Percentiles rank a stretch among this genome's conserved stretches.
phyloP scores from a whole-genome alignment of 805 yeast genomes.

The Candida sanyiensis region DNA sequence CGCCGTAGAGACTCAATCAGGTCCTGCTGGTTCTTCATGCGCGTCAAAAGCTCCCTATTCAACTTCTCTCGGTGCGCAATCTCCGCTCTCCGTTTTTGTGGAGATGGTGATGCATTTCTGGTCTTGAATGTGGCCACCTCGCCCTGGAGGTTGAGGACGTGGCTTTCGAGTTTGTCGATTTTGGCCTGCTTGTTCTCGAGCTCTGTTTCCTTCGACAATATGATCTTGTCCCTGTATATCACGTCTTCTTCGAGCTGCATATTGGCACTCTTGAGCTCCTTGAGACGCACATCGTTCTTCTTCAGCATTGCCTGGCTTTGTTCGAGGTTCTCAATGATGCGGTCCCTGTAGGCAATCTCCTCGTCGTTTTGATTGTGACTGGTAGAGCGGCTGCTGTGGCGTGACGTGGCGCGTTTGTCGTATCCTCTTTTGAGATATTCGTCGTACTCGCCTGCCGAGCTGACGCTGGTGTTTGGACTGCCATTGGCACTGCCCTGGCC shows the following conservation, averaged over 20 bases:
- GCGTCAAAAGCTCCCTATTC: slow-evolving; percentile 16
- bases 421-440: slow-evolving; percentile 20
- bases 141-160: slow-evolving; percentile 4
- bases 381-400: too few relatives aligned
- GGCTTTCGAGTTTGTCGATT: slow-evolving; percentile 10
- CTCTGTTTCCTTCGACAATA: slow-evolving; percentile 14
- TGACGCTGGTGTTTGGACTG: too few relatives aligned
- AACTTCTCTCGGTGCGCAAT: slow-evolving; percentile 9
- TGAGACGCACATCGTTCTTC: slow-evolving; percentile 8
- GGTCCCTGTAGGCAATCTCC: slow-evolving; percentile 24
- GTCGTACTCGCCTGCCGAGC: too few relatives aligned
- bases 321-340: slow-evolving; percentile 20
- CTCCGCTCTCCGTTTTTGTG: slow-evolving; percentile 3
- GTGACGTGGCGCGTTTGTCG: slow-evolving; percentile 15
- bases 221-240: slow-evolving; percentile 20
- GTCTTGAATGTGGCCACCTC: slow-evolving; percentile 13
- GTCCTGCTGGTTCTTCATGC: slow-evolving; percentile 18
- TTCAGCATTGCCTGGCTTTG: slow-evolving; percentile 9
- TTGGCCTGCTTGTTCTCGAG: slow-evolving; percentile 9
- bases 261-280: slow-evolving; percentile 6
- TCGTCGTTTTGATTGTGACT: slow-evolving; percentile 22
- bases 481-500: too few relatives aligned
- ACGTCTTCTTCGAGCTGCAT: slow-evolving; percentile 22
- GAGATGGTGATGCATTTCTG: slow-evolving; percentile 2
- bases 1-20: slow-evolving; percentile 13